Conservation (phyloP, 2,329 filamentous ascomycete genomes). For the Fusarium buharicum region DNA sequence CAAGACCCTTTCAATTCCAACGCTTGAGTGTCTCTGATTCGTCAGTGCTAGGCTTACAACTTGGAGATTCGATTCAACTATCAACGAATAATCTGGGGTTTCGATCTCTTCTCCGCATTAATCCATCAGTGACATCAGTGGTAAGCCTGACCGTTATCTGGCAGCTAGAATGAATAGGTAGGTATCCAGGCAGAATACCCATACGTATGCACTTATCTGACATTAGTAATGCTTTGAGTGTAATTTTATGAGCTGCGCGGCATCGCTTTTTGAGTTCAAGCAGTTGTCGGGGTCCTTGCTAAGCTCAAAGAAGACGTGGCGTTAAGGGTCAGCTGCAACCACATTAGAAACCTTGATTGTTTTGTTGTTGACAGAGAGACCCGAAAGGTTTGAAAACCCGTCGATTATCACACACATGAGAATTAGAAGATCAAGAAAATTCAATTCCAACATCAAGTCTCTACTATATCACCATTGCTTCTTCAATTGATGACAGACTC, state of each 20-base stretch:
- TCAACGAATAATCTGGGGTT: not conserved
- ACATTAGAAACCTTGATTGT: not conserved
- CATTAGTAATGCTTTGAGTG: not conserved
- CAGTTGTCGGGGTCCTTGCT: not conserved
- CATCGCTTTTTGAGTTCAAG: not conserved
- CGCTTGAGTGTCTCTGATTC: constrained; percentile 1
- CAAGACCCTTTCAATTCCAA: constrained; percentile 1
- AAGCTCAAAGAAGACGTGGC: constrained; percentile 14
- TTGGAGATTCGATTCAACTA: not conserved
- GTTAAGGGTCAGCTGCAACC: constrained; percentile 16
- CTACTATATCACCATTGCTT: not conserved
- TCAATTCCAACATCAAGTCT: not conserved
- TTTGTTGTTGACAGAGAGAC: not conserved
- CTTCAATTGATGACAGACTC: not conserved
- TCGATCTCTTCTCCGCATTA: not conserved
- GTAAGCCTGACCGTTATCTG: not conserved
- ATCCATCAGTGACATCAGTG: constrained; percentile 12
- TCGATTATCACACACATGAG: not conserved
- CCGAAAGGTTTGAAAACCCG: not conserved
- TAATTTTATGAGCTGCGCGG: constrained; percentile 1
- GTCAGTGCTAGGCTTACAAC: not conserved
- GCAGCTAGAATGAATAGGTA: not conserved
- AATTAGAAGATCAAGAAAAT: not conserved
- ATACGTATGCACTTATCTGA: not conserved
- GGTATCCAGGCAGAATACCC: too few relatives aligned